A percentile compares a stretch with the other conserved stretches of the same genome.
Conservation (phyloP, 2,329 filamentous ascomycete species). For the Leptodontidium sp. region DNA sequence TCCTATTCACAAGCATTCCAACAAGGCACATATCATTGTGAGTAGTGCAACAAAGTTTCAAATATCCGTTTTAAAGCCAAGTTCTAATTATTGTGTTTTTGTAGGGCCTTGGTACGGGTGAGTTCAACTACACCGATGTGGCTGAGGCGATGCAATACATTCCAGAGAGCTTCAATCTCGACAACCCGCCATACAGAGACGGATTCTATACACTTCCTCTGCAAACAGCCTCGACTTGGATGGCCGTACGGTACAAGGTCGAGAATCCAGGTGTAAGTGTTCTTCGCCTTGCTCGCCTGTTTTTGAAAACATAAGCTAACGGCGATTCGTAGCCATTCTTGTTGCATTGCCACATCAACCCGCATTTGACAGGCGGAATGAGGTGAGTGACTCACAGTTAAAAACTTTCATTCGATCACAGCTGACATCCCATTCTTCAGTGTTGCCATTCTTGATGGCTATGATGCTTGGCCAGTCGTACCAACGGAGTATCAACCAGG, state of each 20-base stretch:
- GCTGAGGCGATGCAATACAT: conserved; percentile 50
- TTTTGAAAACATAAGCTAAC: neutral
- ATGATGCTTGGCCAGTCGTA: conserved; percentile 55
- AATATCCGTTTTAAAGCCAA: neutral
- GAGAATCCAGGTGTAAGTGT: conserved; percentile 50
- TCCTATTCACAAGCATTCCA: conserved; percentile 57
- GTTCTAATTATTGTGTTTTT: neutral
- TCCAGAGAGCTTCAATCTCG: conserved; percentile 55
- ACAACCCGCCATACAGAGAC: conserved; percentile 52
- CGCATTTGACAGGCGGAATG: conserved; percentile 58
- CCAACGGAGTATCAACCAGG: conserved; percentile 27
- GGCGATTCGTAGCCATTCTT: conserved; percentile 48
- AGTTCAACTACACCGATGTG: conserved; percentile 52
- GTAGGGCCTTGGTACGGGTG: conserved; percentile 48
- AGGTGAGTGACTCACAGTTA: conserved; percentile 28
- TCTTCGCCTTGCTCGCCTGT: neutral
- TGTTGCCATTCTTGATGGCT: conserved; percentile 55
- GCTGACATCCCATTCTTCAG: neutral
- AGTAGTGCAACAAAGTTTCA: neutral
- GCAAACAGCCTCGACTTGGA: conserved; percentile 47
- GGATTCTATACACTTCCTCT: conserved; percentile 48
- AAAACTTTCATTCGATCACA: conserved; percentile 8
- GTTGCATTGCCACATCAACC: conserved; percentile 59
- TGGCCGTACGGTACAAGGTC: conserved; percentile 55
- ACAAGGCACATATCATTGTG: conserved; percentile 53